phyloP scores from a whole-genome alignment of 495 filamentous ascomycete genomes.

The Penicillium arizonense region DNA sequence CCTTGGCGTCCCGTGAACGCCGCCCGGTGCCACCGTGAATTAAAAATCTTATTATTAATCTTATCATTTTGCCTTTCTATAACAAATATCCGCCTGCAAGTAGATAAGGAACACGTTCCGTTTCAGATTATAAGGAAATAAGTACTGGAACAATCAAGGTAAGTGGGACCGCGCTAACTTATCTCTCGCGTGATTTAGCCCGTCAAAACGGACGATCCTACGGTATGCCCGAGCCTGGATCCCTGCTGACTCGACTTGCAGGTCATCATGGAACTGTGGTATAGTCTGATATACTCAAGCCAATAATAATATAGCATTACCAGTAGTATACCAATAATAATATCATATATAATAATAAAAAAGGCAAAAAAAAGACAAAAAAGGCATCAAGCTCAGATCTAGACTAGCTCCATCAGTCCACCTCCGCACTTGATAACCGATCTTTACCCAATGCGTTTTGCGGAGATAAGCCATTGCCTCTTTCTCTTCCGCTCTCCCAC shows the following conservation, averaged over 20 bases:
- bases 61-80: too few relatives aligned
- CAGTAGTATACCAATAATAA: too few relatives aligned
- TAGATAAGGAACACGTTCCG: too few relatives aligned
- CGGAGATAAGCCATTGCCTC: constrained; percentile 2
- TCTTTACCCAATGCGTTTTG: constrained; percentile 13
- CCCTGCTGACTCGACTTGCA: background rate
- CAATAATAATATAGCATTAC: background rate
- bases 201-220: constrained; percentile 21
- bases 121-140: background rate
- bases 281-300: background rate
- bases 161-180: constrained; percentile 1
- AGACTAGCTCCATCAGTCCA: constrained; percentile 16
- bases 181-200: constrained; percentile 20
- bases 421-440: constrained; percentile 26
- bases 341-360: too few relatives aligned
- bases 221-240: background rate
- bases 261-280: too few relatives aligned
- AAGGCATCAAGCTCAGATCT: constrained; percentile 4
- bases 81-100: too few relatives aligned
- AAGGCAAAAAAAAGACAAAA: too few relatives aligned
- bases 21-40: too few relatives aligned
- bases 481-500: background rate
- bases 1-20: too few relatives aligned
- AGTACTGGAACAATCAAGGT: background rate
- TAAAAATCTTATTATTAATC: too few relatives aligned